phyloP scores from a whole-genome alignment of 208 protist species.

The Crithidia brevicula region DNA sequence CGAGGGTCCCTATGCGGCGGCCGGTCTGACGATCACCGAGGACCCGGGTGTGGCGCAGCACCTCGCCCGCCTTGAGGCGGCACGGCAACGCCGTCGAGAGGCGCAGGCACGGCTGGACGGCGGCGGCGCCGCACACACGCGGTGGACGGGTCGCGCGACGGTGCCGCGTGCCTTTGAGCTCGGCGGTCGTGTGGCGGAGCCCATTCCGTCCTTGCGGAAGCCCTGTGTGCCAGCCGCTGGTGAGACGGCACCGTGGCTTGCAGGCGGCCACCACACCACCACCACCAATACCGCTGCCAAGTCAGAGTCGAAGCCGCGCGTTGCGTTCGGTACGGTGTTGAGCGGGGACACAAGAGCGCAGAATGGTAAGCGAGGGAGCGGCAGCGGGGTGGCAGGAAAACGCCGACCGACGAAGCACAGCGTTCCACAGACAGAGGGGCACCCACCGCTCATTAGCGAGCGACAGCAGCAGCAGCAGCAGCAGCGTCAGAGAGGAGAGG shows the following conservation, averaged over 20 bases:
- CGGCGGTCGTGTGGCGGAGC: constrained; percentile 30
- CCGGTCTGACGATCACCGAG: constrained; percentile 6
- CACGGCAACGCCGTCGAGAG: constrained; percentile 34
- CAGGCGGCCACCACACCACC: constrained; percentile 3
- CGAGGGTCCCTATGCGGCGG: constrained; percentile 2
- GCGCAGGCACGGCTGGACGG: constrained; percentile 38
- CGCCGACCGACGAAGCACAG: constrained; percentile 1
- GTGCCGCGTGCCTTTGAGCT: constrained; percentile 48
- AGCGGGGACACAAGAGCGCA: too few species aligned
- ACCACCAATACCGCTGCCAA: not conserved
- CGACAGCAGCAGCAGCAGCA: constrained; percentile 1
- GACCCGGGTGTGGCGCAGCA: constrained; percentile 48
- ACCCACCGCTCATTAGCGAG: not conserved
- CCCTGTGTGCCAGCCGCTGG: constrained; percentile 27
- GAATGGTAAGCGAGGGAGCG: not conserved
- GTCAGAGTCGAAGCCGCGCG: constrained; percentile 9
- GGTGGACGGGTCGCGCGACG: constrained; percentile 45
- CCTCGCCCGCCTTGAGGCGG: constrained; percentile 39
- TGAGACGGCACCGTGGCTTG: constrained; percentile 13
- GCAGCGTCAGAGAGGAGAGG: not conserved
- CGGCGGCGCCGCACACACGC: constrained; percentile 7
- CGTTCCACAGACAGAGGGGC: not conserved
- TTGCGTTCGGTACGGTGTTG: constrained; percentile 14
- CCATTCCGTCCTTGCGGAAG: constrained; percentile 59
- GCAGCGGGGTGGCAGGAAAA: not conserved